Evolutionary conservation across 768 basidiomycete species (phyloP).

Genomic region (Tylopilus vinaceipallidus): DNA sequence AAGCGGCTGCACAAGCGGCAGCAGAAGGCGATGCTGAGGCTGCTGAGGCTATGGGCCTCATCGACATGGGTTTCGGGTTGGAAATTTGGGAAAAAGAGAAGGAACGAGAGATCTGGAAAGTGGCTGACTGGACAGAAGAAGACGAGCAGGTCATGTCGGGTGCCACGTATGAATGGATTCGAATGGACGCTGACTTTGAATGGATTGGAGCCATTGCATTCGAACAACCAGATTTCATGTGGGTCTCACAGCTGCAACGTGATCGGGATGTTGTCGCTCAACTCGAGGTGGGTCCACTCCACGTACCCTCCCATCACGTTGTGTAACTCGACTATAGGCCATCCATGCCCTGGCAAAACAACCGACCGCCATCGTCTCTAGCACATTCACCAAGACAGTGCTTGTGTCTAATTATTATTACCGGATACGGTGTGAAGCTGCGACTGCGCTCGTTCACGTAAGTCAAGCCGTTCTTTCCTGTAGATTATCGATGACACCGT

Average conservation of each 20-base stretch:
- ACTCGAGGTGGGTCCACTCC: constrained; percentile 69
- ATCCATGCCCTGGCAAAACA: constrained; percentile 80
- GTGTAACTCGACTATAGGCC: constrained; percentile 57
- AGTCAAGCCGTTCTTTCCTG: constrained; percentile 28
- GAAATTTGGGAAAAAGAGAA: constrained; percentile 96
- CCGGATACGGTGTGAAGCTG: constrained; percentile 94
- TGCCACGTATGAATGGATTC: constrained; percentile 98
- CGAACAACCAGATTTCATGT: constrained; percentile 97
- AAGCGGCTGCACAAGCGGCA: constrained; percentile 89
- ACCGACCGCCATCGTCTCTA: constrained; percentile 83
- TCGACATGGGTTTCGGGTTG: constrained; percentile 91
- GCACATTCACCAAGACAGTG: constrained; percentile 89
- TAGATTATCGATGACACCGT: constrained; percentile 10
- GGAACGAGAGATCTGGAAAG: constrained; percentile 92
- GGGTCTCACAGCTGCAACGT: constrained; percentile 93
- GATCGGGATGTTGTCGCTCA: constrained; percentile 98
- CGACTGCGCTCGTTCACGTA: constrained; percentile 77
- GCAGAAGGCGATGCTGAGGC: constrained; percentile 91
- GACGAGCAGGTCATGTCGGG: constrained; percentile 92
- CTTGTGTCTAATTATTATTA: constrained; percentile 95
- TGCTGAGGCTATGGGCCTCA: constrained; percentile 89
- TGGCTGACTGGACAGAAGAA: constrained; percentile 97
- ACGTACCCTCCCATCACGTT: neutral
- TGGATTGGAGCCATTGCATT: constrained; percentile 95
- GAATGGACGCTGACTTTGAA: constrained; percentile 98